Percentiles rank a stretch among this genome's conserved stretches.
Conservation (phyloP, 192 early-diverging fungal species). For the Coemansia umbellata region DNA sequence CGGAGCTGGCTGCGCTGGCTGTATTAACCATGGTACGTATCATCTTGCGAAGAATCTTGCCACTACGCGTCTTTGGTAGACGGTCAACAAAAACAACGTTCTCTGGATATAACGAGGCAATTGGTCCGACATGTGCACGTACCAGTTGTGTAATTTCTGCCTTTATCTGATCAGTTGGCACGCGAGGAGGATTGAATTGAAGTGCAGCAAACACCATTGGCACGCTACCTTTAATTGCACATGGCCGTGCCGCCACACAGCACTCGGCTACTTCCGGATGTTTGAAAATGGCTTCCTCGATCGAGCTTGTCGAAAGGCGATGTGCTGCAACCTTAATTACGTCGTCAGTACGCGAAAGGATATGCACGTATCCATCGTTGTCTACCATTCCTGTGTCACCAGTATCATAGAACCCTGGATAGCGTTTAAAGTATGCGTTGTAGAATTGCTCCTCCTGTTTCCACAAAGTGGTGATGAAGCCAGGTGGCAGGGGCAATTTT, state of each 20-base stretch:
- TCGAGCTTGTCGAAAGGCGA: constrained; percentile 72
- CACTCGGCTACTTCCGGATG: constrained; percentile 65
- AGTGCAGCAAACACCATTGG: constrained; percentile 63
- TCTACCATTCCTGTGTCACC: constrained; percentile 81
- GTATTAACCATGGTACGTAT: constrained; percentile 67
- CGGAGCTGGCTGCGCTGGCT: constrained; percentile 17
- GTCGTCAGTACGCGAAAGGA: constrained; percentile 69
- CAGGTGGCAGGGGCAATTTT: constrained; percentile 77
- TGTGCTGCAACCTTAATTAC: constrained; percentile 89
- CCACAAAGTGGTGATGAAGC: constrained; percentile 75
- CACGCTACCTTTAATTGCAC: constrained; percentile 64
- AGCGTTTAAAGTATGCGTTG: constrained; percentile 68
- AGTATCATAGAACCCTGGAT: constrained; percentile 78
- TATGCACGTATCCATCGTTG: constrained; percentile 67
- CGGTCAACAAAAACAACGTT: constrained; percentile 61
- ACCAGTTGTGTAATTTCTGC: constrained; percentile 59
- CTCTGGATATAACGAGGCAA: constrained; percentile 73
- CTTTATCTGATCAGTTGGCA: constrained; percentile 12
- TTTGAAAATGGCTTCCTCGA: constrained; percentile 70
- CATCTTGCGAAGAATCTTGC: constrained; percentile 77
- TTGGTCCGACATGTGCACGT: constrained; percentile 69
- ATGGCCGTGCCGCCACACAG: constrained; percentile 64
- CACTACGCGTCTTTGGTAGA: constrained; percentile 81
- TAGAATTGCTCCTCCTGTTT: constrained; percentile 69
- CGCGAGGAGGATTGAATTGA: constrained; percentile 3